Percentiles rank a stretch among this genome's conserved stretches.
phyloP scores from a whole-genome alignment of 1,284 basidiomycete species.

The Cystobasidiaceae sp. region DNA sequence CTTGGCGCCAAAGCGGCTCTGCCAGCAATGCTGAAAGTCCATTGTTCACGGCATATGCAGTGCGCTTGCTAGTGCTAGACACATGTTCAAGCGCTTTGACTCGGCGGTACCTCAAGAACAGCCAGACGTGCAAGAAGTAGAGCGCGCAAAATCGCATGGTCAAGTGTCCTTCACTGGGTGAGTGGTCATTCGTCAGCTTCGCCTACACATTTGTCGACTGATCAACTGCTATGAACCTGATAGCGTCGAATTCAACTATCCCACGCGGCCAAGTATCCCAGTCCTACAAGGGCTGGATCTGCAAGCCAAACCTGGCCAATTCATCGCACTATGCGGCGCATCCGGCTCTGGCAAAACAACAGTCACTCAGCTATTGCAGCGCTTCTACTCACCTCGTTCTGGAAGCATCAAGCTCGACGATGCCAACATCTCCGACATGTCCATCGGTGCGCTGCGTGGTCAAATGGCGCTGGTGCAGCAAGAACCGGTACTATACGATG shows the following conservation, averaged over 20 bases:
- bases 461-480: constrained; percentile 68
- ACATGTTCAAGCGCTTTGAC: too few species aligned
- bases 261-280: constrained; percentile 76
- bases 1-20: too few species aligned
- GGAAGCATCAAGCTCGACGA: constrained; percentile 77
- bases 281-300: constrained; percentile 64
- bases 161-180: too few species aligned
- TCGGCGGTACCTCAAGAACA: too few species aligned
- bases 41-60: too few species aligned
- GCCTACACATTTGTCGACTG: too few species aligned
- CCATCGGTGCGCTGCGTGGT: constrained; percentile 78
- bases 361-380: constrained; percentile 44
- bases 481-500: constrained; percentile 81
- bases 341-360: constrained; percentile 80
- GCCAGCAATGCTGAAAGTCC: too few species aligned
- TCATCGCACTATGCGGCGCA: constrained; percentile 66
- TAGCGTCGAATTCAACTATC: constrained; percentile 80
- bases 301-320: constrained; percentile 48
- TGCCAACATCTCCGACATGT: constrained; percentile 65
- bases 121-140: too few species aligned
- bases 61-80: too few species aligned
- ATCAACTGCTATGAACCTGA: too few species aligned
- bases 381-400: constrained; percentile 47
- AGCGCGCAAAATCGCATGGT: too few species aligned
- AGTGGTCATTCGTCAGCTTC: too few species aligned